These are phyloP conservation scores for Termitomyces sp. DNA, from an alignment of 768 basidiomycete genomes.

Conservation along the genomic window DNA sequence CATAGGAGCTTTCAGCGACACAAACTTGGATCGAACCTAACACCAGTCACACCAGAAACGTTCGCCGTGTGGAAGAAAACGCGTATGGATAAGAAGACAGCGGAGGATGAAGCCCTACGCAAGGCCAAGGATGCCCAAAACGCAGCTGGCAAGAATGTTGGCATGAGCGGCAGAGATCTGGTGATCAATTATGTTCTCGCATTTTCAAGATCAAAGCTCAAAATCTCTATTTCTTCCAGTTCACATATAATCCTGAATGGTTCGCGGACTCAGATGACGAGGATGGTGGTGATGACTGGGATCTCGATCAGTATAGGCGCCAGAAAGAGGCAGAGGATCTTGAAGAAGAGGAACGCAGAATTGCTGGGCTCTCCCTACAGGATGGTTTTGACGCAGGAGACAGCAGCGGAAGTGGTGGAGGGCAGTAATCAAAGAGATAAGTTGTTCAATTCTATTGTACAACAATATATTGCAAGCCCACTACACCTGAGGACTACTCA, in stretches of 20 bases:
- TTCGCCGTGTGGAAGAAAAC: constrained; percentile 97
- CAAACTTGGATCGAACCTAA: constrained; percentile 85
- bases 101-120: constrained; percentile 74
- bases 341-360: constrained; percentile 45
- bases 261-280: constrained; percentile 70
- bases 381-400: constrained; percentile 24
- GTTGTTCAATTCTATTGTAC: constrained; percentile 8
- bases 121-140: constrained; percentile 79
- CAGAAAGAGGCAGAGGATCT: constrained; percentile 57
- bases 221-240: constrained; percentile 36
- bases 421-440: constrained; percentile 7
- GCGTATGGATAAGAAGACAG: constrained; percentile 90
- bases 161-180: constrained; percentile 95
- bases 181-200: constrained; percentile 40
- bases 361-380: constrained; percentile 37
- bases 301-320: constrained; percentile 54
- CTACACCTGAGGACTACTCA: neutral
- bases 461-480: constrained; percentile 9
- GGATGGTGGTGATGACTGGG: constrained; percentile 49
- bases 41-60: constrained; percentile 87
- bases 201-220: constrained; percentile 1
- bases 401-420: constrained; percentile 25
- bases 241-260: constrained; percentile 95
- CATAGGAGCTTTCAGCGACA: constrained; percentile 57
- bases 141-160: constrained; percentile 83